Percentiles rank a stretch among this genome's conserved stretches.
Conservation (phyloP, 2,329 filamentous ascomycete species). For the Trichoderma cornu-damae region DNA sequence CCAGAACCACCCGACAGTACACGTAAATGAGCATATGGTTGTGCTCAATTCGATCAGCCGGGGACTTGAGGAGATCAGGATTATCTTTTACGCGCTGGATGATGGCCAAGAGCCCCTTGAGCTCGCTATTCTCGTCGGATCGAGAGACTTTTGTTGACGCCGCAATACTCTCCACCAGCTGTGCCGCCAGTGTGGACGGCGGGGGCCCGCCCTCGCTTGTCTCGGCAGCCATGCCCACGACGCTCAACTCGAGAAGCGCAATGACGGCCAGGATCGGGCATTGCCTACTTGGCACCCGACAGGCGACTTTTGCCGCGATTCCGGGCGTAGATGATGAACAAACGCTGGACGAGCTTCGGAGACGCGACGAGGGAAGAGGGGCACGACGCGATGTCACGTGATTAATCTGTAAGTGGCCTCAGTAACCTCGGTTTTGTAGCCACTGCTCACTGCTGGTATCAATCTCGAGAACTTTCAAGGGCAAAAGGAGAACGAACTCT, state of each 20-base stretch:
- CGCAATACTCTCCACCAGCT: conserved; percentile 77
- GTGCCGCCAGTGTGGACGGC: conserved; percentile 80
- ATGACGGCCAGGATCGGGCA: conserved; percentile 27
- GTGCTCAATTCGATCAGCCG: conserved; percentile 64
- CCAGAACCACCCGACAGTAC: conserved; percentile 72
- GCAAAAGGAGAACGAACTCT: too few species aligned
- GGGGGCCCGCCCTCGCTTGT: conserved; percentile 37
- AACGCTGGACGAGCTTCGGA: neutral
- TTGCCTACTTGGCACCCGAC: conserved; percentile 29
- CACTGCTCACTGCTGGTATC: too few species aligned
- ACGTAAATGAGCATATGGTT: conserved; percentile 85
- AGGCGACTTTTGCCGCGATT: neutral
- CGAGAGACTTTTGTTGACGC: conserved; percentile 57
- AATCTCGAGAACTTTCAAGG: neutral
- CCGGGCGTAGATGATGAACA: neutral
- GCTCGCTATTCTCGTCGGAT: conserved; percentile 64
- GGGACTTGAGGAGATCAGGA: conserved; percentile 51
- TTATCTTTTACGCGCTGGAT: conserved; percentile 52
- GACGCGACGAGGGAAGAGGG: conserved; percentile 22
- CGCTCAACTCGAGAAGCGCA: conserved; percentile 20
- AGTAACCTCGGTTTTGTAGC: too few species aligned
- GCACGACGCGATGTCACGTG: conserved; percentile 25
- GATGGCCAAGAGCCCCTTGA: conserved; percentile 61
- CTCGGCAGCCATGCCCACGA: conserved; percentile 20
- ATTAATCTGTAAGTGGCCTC: too few species aligned